Base-by-base conservation (phyloP, 1,139 yeast species). In the Blastobotrys ciferrii region DNA sequence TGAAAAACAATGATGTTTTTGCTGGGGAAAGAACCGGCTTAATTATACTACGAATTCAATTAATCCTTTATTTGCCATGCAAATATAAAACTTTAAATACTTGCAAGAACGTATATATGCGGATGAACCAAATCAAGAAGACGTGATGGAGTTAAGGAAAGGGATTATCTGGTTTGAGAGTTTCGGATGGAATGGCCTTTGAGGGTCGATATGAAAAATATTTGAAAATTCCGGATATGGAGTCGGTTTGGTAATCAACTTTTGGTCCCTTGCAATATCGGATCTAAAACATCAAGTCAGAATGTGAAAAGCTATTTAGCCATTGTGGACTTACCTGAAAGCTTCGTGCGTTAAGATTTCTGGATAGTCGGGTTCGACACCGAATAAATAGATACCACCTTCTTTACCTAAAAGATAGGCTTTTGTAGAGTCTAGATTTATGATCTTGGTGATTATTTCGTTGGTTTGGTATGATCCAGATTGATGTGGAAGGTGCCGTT, bases 391-490 rank as follows among this genome's bases (percentile, higher is more conserved):
- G 15, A 33, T 15, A 17, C 38, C 38, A 7, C 38, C 38, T 15
- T 33, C 38, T 33, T 15, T 33, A 5, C 38, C 38, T 5, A 33
- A 17, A 5, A 33, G 38, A 15, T 33, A 33, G 38, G 38, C 38
- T 5, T 13, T 9, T 5, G 38, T 13, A 5, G 12, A 15, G 12
- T 33, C 19, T 12, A 33, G 5, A 5, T 33, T 15, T 15, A 33
- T 33, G 5, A 33, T 15, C 20, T 33, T 33, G 38, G 7, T 33
- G 12, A 33, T 33, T 12, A 13, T 13, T 33, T 33, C 38, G 38
- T 19, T 19, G 12, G 17, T 23, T 23, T 23, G 28, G 9, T 23
- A 23, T 6, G 28, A 23, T 23, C 28, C 28, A 23, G 28, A 23
- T 23, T 23, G 28, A 5, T 23, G 28, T 5, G 9, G 28, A 23